Conservation (phyloP, 1,284 basidiomycete genomes). For the Golubevia pallescens region DNA sequence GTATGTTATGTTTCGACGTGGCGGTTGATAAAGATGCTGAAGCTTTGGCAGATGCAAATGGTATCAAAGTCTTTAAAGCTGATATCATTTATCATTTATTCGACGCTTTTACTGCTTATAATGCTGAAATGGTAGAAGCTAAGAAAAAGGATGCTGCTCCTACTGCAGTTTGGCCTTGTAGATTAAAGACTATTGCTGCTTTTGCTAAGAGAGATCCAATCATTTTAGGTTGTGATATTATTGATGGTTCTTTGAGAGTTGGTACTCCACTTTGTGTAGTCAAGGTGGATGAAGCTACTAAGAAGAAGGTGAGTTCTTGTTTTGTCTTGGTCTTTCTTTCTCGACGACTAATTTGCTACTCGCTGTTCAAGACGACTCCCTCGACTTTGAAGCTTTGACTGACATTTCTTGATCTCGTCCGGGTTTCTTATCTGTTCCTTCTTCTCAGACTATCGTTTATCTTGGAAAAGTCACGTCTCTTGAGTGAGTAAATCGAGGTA, state of each 20-base stretch:
- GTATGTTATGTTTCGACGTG: slow-evolving; percentile 62
- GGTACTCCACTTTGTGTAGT: slow-evolving; percentile 59
- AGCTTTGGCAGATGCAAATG: slow-evolving; percentile 56
- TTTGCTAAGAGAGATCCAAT: slow-evolving; percentile 62
- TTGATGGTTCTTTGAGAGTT: slow-evolving; percentile 53
- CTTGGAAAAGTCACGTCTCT: slow-evolving; percentile 58
- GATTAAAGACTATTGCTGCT: slow-evolving; percentile 54
- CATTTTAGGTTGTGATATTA: slow-evolving; percentile 60
- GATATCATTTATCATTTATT: slow-evolving; percentile 63
- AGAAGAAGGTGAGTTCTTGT: slow-evolving; percentile 26
- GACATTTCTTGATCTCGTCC: too few species aligned
- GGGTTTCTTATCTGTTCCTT: not conserved
- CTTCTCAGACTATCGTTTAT: slow-evolving; percentile 27
- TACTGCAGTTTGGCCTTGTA: slow-evolving; percentile 60
- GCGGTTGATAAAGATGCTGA: slow-evolving; percentile 62
- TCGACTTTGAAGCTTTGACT: too few species aligned
- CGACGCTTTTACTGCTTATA: slow-evolving; percentile 59
- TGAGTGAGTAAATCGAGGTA: slow-evolving; percentile 19
- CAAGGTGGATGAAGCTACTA: slow-evolving; percentile 45
- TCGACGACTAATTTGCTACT: too few species aligned
- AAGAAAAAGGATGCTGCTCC: slow-evolving; percentile 52
- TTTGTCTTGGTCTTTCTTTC: too few species aligned
- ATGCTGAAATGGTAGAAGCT: slow-evolving; percentile 49
- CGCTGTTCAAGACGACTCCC: too few species aligned
- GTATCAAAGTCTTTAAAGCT: slow-evolving; percentile 59